Evolutionary conservation across 2,329 filamentous ascomycete species (phyloP), one percentile per base, ranked within the genome.

Genomic region (Sclerotinia trifoliorum): DNA sequence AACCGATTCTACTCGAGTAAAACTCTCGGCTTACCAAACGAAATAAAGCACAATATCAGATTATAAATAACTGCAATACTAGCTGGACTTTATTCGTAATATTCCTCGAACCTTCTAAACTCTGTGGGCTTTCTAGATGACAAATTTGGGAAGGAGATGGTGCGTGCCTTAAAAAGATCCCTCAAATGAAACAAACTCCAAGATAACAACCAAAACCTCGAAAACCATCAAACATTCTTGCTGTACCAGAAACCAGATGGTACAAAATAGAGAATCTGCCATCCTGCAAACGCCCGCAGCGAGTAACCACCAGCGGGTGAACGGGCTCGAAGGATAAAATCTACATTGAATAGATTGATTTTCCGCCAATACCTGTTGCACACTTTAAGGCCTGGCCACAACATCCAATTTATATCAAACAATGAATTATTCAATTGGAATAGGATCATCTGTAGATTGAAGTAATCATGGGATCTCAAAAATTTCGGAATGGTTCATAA

Each of bases 191-290:
- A 10, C 5, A 35, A 55, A 21, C 29, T 17, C 54, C 29, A n/a
- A 61, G 19, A 19, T 44, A 15, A 58, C 35, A 15, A 39, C 11
- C 32, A 56, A 39, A n/a, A 21, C n/a, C 51, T 17, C 32, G 21
- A 56, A 56, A 13, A 13, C 3, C 24, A 39, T 24, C 15, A 15
- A 46, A 15, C 44, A 49, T 35, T n/a, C 58, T 49, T 24, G 21
- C 21, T 61, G 13, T 61, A n/a, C 26, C 44, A n/a, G 44, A 61
- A 61, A 61, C 44, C 24, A 61, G 19, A 61, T 61, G 6, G 13
- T 49, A 48, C 6, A 6, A 49, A 49, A 21, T 48, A 11, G 21
- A 3, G 4, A 17, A 61, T 61, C 6, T 49, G 10, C 5, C 11
- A 32, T 26, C 26, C 19, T 7, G 19, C 5, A 61, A 44, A 58